Conservation (phyloP, 129 eudicot species). For the Lactuca saligna region DNA sequence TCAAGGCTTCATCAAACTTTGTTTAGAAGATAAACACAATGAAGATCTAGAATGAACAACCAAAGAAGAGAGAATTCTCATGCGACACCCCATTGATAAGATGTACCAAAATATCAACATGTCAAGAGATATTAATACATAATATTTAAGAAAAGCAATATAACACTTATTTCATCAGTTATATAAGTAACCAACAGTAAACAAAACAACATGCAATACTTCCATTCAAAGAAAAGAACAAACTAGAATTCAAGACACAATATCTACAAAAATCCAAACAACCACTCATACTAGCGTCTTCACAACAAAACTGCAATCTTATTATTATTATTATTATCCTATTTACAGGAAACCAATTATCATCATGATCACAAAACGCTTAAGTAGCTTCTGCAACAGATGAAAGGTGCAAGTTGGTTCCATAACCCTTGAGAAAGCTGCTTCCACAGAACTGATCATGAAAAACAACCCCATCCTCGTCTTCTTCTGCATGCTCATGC, state of each 20-base stretch:
- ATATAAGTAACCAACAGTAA: no score
- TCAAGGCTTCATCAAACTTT: no score
- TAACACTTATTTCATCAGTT: no score
- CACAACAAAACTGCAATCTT: slow-evolving; percentile 33
- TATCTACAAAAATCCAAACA: slow-evolving; percentile 35
- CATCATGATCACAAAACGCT: not conserved
- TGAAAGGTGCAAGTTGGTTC: slow-evolving; percentile 51
- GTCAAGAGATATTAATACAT: no score
- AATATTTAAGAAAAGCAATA: no score
- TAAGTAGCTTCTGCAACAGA: slow-evolving; percentile 80
- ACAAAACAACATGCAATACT: not conserved
- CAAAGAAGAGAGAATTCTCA: no score
- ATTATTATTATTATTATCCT: slow-evolving; percentile 14
- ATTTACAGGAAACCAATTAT: slow-evolving; percentile 25
- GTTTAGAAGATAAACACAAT: no score
- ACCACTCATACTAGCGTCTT: slow-evolving; percentile 17
- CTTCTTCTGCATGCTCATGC: slow-evolving; percentile 33
- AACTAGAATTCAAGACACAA: slow-evolving; percentile 2
- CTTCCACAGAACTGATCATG: slow-evolving; percentile 57
- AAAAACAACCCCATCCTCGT: slow-evolving; percentile 26
- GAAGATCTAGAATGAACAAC: no score
- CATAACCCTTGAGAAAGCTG: slow-evolving; percentile 60
- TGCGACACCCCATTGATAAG: no score
- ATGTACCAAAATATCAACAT: no score
- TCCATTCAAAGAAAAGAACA: not conserved